phyloP scores from a whole-genome alignment of 2,329 filamentous ascomycete species.

The Proliferodiscus dingleyae region DNA sequence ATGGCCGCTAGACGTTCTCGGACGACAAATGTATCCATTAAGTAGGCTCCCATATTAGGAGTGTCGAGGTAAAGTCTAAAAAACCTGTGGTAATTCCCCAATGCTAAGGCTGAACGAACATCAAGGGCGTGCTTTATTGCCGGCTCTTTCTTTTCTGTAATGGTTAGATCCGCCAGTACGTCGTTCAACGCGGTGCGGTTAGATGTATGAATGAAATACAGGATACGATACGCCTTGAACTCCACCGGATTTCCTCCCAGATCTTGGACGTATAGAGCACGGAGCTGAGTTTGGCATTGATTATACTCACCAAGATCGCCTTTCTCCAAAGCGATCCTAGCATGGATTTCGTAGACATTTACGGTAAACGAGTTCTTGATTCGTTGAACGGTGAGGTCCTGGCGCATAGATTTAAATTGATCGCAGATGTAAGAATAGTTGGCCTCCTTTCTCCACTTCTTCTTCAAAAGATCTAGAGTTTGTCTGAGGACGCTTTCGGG shows the following conservation, averaged over 20 bases:
- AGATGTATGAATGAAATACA: slow-evolving; percentile 99
- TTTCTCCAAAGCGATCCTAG: slow-evolving; percentile 94
- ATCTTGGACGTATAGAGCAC: slow-evolving; percentile 81
- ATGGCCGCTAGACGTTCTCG: slow-evolving; percentile 88
- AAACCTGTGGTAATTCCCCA: slow-evolving; percentile 96
- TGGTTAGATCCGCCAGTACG: slow-evolving; percentile 96
- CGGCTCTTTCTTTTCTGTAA: slow-evolving; percentile 83
- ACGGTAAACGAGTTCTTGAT: slow-evolving; percentile 97
- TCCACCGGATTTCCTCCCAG: slow-evolving; percentile 87
- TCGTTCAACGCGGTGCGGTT: slow-evolving; percentile 98
- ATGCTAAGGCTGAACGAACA: slow-evolving; percentile 83
- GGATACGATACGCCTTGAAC: slow-evolving; percentile 98
- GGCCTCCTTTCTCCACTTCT: slow-evolving; percentile 88
- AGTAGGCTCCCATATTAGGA: slow-evolving; percentile 93
- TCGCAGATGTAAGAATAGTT: slow-evolving; percentile 99
- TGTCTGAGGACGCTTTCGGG: slow-evolving; percentile 75
- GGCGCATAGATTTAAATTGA: slow-evolving; percentile 96
- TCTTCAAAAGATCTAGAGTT: slow-evolving; percentile 82
- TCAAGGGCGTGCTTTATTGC: slow-evolving; percentile 87
- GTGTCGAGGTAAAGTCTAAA: slow-evolving; percentile 94
- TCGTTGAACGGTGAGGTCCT: slow-evolving; percentile 96
- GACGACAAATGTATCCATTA: slow-evolving; percentile 98
- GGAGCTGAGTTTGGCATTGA: slow-evolving; percentile 97
- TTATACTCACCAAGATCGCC: slow-evolving; percentile 99
- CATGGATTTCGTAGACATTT: slow-evolving; percentile 94